These are phyloP conservation scores for Adansonia rubrostipa DNA, from an alignment of 441 rosid genomes.

Conservation along the genomic window DNA sequence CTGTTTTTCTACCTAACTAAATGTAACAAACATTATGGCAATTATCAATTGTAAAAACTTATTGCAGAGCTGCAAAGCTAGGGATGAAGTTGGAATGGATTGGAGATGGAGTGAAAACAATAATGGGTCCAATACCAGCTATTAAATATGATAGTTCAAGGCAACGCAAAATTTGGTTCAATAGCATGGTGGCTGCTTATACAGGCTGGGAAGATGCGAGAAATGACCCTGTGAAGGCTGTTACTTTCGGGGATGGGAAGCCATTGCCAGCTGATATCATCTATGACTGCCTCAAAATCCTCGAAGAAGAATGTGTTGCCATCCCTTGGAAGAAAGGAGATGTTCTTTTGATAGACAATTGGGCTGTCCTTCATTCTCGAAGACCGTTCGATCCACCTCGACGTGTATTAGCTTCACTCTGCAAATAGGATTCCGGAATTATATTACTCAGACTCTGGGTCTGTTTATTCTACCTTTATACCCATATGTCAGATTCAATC, in stretches of 20 bases:
- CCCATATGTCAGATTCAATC: too few species aligned
- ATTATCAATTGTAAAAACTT: neutral
- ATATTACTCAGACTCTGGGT: too few species aligned
- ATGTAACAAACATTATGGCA: too few species aligned
- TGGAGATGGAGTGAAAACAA: constrained; percentile 63
- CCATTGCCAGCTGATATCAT: constrained; percentile 65
- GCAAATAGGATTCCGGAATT: constrained; percentile 33
- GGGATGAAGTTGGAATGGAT: constrained; percentile 89
- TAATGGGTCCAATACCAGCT: constrained; percentile 88
- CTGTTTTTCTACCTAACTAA: too few species aligned
- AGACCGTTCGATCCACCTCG: constrained; percentile 74
- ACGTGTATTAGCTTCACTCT: constrained; percentile 68
- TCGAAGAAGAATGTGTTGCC: constrained; percentile 77
- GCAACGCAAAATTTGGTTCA: constrained; percentile 85
- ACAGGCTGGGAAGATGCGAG: constrained; percentile 83
- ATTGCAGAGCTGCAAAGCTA: constrained; percentile 69
- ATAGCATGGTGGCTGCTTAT: constrained; percentile 89
- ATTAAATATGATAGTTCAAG: constrained; percentile 61
- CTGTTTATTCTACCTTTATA: too few species aligned
- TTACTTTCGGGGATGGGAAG: constrained; percentile 72
- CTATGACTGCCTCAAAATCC: constrained; percentile 60
- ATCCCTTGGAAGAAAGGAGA: constrained; percentile 92
- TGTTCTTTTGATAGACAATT: constrained; percentile 72
- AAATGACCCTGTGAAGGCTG: constrained; percentile 78
- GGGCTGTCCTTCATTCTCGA: constrained; percentile 85